Percentiles rank a stretch among this genome's conserved stretches.
Conservation (phyloP, 1,284 basidiomycete species). For the Leccinum pseudoinsigne region DNA sequence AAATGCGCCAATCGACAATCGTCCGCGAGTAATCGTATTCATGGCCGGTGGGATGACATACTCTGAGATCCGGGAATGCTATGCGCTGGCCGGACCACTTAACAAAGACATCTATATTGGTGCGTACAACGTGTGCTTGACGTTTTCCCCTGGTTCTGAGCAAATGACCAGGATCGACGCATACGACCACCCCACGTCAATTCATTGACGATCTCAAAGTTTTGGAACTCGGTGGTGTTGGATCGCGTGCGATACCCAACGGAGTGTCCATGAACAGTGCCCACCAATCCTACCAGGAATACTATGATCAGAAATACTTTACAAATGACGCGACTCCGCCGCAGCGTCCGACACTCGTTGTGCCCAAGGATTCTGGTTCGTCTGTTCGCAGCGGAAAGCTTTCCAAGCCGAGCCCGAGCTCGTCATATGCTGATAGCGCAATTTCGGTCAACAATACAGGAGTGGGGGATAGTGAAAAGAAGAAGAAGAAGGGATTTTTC, state of each 20-base stretch:
- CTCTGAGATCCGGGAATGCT: constrained; percentile 90
- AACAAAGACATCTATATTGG: constrained; percentile 93
- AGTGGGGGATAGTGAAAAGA: constrained; percentile 51
- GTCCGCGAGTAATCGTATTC: constrained; percentile 89
- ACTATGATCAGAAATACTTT: constrained; percentile 78
- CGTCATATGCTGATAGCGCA: constrained; percentile 50
- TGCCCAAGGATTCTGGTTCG: constrained; percentile 35
- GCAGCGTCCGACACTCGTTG: constrained; percentile 33
- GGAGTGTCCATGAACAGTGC: constrained; percentile 55
- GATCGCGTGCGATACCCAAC: constrained; percentile 71
- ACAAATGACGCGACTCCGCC: constrained; percentile 61
- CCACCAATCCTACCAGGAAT: constrained; percentile 60
- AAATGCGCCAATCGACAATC: constrained; percentile 53
- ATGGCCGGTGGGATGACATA: constrained; percentile 97
- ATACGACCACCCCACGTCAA: constrained; percentile 78
- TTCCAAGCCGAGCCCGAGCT: constrained; percentile 35
- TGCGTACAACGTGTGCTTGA: constrained; percentile 33
- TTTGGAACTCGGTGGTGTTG: constrained; percentile 77
- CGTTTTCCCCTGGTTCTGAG: constrained; percentile 12
- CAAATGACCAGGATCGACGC: constrained; percentile 76
- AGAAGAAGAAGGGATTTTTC: constrained; percentile 81
- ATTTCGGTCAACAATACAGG: constrained; percentile 44
- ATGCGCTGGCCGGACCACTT: constrained; percentile 71
- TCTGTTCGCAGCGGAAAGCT: constrained; percentile 35
- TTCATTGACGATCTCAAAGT: constrained; percentile 89